phyloP scores from a whole-genome alignment of 2,329 filamentous ascomycete species.

The Aspergillus aculeatus region DNA sequence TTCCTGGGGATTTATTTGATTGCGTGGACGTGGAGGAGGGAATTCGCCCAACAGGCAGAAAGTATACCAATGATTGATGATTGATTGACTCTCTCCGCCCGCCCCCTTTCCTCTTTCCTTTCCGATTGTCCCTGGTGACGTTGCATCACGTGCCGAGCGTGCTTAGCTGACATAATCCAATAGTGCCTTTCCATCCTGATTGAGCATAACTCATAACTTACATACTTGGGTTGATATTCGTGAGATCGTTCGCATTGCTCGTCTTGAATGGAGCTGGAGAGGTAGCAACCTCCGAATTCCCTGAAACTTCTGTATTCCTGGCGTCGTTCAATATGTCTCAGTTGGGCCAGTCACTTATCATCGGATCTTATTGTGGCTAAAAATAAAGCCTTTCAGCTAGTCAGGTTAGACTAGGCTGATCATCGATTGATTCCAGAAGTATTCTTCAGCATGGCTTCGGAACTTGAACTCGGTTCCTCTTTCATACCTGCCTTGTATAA shows the following conservation, averaged over 20 bases:
- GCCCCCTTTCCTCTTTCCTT: slow-evolving; percentile 4
- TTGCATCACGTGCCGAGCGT: slow-evolving; percentile 17
- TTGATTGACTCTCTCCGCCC: too few relatives aligned
- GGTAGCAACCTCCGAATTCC: not conserved
- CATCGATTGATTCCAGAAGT: not conserved
- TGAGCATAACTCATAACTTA: not conserved
- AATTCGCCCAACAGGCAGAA: slow-evolving; percentile 23
- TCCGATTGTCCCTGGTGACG: slow-evolving; percentile 19
- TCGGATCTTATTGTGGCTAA: not conserved
- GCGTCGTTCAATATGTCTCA: slow-evolving; percentile 11
- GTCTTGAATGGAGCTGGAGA: not conserved
- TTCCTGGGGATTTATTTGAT: not conserved
- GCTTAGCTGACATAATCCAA: not conserved
- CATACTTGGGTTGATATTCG: not conserved
- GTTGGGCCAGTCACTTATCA: not conserved
- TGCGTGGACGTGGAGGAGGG: slow-evolving; percentile 18
- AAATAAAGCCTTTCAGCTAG: not conserved
- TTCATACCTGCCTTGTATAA: slow-evolving; percentile 83
- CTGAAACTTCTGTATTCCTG: not conserved
- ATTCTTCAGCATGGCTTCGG: slow-evolving; percentile 38
- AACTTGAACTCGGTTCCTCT: slow-evolving; percentile 44
- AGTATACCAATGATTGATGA: slow-evolving; percentile 16
- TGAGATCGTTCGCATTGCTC: not conserved
- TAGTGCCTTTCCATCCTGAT: not conserved
- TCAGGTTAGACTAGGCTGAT: not conserved